Evolutionary conservation across 345 rosid genomes (phyloP).

Genomic region (Durio zibethinus): DNA sequence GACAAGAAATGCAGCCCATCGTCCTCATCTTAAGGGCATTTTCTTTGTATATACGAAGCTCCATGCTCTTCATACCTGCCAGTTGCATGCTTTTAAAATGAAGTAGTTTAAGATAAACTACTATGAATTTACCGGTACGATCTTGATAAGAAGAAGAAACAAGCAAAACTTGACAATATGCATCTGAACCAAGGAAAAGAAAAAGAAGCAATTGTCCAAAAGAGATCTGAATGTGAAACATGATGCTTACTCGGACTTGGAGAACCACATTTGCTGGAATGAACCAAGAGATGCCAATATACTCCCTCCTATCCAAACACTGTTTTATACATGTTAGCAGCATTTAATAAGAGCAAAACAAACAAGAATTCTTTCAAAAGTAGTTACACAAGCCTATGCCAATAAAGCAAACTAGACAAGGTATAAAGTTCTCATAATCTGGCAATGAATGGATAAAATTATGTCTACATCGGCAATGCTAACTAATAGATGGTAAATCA

Average conservation of each 20-base stretch:
- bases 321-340: constrained; percentile 26
- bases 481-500: neutral
- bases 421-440: neutral
- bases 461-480: neutral
- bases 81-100: constrained; percentile 15
- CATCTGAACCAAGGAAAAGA: neutral
- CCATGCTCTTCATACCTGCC: constrained; percentile 97
- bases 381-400: neutral
- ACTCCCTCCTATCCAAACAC: constrained; percentile 95
- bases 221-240: neutral
- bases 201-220: neutral
- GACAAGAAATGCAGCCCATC: neutral
- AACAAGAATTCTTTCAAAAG: neutral
- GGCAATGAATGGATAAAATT: neutral
- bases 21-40: constrained; percentile 63
- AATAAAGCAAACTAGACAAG: neutral
- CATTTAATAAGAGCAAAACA: neutral
- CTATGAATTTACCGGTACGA: neutral
- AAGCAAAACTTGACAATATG: neutral
- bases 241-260: constrained; percentile 65
- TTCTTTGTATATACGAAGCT: constrained; percentile 88
- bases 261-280: constrained; percentile 99
- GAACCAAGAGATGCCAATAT: constrained; percentile 91
- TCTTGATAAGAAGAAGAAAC: neutral
- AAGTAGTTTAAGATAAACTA: too few relatives aligned